These are phyloP conservation scores for Penicillium atrosanguineum DNA, from an alignment of 495 filamentous ascomycete genomes.

Conservation along the genomic window DNA sequence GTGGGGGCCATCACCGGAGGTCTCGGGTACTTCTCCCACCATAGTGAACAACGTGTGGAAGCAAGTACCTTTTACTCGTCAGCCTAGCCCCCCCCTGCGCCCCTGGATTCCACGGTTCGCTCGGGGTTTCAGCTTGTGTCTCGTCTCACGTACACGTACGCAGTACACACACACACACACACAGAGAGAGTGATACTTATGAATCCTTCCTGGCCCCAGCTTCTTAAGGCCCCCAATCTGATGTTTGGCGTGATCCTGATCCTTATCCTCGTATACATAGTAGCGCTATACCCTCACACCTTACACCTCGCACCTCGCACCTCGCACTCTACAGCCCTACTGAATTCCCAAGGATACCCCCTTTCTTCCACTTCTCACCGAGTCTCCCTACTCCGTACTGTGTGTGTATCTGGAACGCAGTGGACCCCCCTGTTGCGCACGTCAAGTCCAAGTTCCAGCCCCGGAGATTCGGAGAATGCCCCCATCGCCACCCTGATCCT, in stretches of 20 bases:
- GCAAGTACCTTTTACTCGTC: conserved; percentile 8
- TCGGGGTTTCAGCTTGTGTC: background rate
- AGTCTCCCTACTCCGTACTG: background rate
- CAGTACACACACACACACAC: too few relatives aligned
- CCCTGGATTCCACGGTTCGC: conserved; percentile 24
- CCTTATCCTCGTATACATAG: too few relatives aligned
- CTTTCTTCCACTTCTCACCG: background rate
- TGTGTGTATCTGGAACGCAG: conserved; percentile 3
- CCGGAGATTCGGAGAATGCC: background rate
- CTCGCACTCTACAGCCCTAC: too few relatives aligned
- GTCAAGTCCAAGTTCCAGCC: background rate
- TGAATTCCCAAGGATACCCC: background rate
- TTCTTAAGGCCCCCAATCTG: too few relatives aligned
- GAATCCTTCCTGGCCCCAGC: too few relatives aligned
- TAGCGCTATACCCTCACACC: too few relatives aligned
- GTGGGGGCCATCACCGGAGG: conserved; percentile 1
- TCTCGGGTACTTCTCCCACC: background rate
- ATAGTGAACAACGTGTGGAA: background rate
- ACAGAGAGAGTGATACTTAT: too few relatives aligned
- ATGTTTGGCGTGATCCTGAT: too few relatives aligned
- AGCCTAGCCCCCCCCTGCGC: conserved; percentile 13
- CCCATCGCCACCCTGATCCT: background rate
- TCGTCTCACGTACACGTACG: background rate
- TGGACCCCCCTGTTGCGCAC: background rate
- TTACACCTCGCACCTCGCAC: too few relatives aligned